Conservation (phyloP, 2,329 filamentous ascomycete species). For the Fusarium oligoseptatum region DNA sequence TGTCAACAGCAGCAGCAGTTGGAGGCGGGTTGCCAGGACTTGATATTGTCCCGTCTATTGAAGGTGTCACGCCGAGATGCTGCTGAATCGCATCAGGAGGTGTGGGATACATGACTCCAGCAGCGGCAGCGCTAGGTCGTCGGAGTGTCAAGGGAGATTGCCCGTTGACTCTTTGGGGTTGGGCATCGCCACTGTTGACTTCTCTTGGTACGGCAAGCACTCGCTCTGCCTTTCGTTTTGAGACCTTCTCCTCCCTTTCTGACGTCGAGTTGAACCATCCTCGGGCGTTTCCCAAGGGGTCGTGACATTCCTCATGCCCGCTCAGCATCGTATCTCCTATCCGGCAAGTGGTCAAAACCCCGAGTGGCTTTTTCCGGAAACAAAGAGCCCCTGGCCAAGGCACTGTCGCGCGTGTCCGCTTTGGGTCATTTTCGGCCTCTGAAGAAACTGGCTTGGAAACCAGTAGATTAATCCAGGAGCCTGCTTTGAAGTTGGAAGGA, state of each 20-base stretch:
- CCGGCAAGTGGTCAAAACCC: slow-evolving; percentile 55
- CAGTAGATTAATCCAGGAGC: slow-evolving; percentile 66
- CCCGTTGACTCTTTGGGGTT: slow-evolving; percentile 59
- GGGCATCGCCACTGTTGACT: slow-evolving; percentile 57
- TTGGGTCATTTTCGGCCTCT: slow-evolving; percentile 59
- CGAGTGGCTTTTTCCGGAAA: slow-evolving; percentile 63
- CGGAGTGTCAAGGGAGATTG: slow-evolving; percentile 66
- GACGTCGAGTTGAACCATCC: slow-evolving; percentile 60
- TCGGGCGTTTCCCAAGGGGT: slow-evolving; percentile 63
- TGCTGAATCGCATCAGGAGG: slow-evolving; percentile 76
- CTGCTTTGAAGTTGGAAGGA: slow-evolving; percentile 56
- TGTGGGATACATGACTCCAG: slow-evolving; percentile 76
- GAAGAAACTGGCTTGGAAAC: slow-evolving; percentile 60
- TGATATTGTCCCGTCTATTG: slow-evolving; percentile 67
- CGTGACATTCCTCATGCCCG: slow-evolving; percentile 59
- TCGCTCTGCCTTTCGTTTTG: slow-evolving; percentile 65
- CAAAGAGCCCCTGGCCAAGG: slow-evolving; percentile 69
- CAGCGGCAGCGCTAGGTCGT: slow-evolving; percentile 61
- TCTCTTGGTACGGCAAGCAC: slow-evolving; percentile 59
- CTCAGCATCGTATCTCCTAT: slow-evolving; percentile 56
- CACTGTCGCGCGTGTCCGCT: slow-evolving; percentile 58
- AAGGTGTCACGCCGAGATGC: slow-evolving; percentile 65
- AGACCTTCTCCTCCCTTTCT: slow-evolving; percentile 62
- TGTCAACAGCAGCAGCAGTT: slow-evolving; percentile 49
- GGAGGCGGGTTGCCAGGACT: slow-evolving; percentile 65